Conservation (phyloP, 768 basidiomycete genomes). For the Chiua virens region DNA sequence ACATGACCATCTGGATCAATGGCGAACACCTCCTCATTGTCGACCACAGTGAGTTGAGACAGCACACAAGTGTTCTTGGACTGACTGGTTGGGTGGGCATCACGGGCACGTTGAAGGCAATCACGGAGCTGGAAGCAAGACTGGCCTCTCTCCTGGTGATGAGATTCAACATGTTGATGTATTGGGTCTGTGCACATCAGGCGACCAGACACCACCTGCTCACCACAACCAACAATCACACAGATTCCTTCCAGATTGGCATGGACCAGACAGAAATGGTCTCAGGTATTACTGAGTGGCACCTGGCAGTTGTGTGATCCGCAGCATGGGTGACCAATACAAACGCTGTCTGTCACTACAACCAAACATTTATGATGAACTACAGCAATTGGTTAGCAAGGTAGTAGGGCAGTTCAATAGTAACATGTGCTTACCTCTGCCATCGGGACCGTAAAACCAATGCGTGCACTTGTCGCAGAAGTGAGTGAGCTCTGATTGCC, state of each 20-base stretch:
- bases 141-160: slow-evolving; percentile 1
- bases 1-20: neutral
- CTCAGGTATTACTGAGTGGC: neutral
- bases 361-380: neutral
- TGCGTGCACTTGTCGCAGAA: slow-evolving; percentile 5
- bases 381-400: too few species aligned
- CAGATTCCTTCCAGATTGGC: too few species aligned
- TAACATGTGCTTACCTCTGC: neutral
- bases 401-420: too few species aligned
- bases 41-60: too few species aligned
- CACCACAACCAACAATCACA: too few species aligned
- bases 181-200: too few species aligned
- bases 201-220: too few species aligned
- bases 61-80: too few species aligned
- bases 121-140: slow-evolving; percentile 4
- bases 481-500: neutral
- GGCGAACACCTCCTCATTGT: neutral
- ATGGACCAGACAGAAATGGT: neutral
- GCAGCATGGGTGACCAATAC: slow-evolving; percentile 9
- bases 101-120: neutral
- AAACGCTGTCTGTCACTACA: neutral
- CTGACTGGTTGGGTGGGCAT: neutral
- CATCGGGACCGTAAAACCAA: neutral
- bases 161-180: too few species aligned
- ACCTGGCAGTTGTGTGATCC: neutral